These are phyloP conservation scores for Hypsizygus ulmarius DNA, from an alignment of 1,284 basidiomycete species.

Conservation along the genomic window DNA sequence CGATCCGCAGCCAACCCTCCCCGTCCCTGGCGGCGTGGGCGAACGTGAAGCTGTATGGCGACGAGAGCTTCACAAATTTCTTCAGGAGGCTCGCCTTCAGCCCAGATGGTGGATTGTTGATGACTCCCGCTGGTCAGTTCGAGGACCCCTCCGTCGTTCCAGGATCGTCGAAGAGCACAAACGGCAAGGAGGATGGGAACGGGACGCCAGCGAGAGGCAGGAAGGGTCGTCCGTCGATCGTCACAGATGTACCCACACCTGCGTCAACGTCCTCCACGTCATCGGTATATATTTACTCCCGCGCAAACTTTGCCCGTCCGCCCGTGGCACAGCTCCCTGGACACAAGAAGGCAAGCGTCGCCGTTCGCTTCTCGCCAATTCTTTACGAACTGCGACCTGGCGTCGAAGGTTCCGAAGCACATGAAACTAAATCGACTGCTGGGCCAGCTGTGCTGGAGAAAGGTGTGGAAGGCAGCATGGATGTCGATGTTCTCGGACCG, in stretches of 20 bases:
- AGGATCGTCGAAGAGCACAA: constrained; percentile 34
- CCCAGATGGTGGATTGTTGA: constrained; percentile 88
- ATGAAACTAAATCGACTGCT: constrained; percentile 47
- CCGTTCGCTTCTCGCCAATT: constrained; percentile 91
- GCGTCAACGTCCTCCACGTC: constrained; percentile 34
- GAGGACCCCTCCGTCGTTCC: constrained; percentile 78
- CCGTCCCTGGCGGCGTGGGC: constrained; percentile 39
- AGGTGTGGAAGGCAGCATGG: constrained; percentile 64
- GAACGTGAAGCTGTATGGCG: constrained; percentile 76
- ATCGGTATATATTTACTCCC: constrained; percentile 94
- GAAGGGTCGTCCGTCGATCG: constrained; percentile 48
- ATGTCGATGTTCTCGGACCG: constrained; percentile 58
- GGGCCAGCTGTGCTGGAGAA: constrained; percentile 52
- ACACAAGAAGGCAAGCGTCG: constrained; percentile 93
- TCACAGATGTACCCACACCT: constrained; percentile 22
- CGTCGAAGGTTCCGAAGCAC: constrained; percentile 41
- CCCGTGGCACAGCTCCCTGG: constrained; percentile 95
- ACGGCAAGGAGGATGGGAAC: constrained; percentile 32
- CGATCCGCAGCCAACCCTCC: constrained; percentile 66
- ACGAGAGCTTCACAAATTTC: constrained; percentile 95
- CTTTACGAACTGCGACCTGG: constrained; percentile 82
- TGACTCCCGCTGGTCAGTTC: constrained; percentile 96
- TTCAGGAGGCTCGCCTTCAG: constrained; percentile 93
- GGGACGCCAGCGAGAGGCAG: constrained; percentile 52
- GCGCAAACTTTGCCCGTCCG: constrained; percentile 87